Percentiles rank a stretch among this genome's conserved stretches.
These are phyloP conservation scores for Phytophthora megakarya DNA, from an alignment of 352 stramenopile genomes.

Conservation along the genomic window DNA sequence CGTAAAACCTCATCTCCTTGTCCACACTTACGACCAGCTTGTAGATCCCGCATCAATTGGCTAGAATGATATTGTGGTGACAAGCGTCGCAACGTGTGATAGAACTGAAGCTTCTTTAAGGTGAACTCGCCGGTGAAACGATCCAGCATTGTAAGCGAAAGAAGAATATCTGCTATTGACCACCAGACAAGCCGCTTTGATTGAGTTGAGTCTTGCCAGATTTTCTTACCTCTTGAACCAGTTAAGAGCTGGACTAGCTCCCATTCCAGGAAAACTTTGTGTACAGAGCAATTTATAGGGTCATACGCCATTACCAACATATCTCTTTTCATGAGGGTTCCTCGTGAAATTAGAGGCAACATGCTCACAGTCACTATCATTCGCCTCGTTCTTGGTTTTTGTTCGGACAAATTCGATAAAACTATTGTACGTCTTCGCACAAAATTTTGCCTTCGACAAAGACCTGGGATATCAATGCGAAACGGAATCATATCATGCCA, in stretches of 20 bases:
- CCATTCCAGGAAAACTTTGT: conserved; percentile 76
- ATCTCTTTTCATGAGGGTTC: conserved; percentile 15
- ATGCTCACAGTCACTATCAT: conserved; percentile 60
- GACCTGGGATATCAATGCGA: conserved; percentile 51
- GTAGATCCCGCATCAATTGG: conserved; percentile 65
- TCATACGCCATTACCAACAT: conserved; percentile 69
- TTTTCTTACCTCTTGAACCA: conserved; percentile 18
- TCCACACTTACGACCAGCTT: conserved; percentile 61
- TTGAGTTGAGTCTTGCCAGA: conserved; percentile 18
- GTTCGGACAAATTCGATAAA: conserved; percentile 33
- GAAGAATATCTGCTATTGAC: conserved; percentile 50
- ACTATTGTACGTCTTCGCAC: conserved; percentile 45
- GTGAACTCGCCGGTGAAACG: conserved; percentile 74
- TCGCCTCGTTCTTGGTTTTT: conserved; percentile 20
- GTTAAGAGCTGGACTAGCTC: conserved; percentile 65
- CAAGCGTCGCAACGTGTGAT: conserved; percentile 59
- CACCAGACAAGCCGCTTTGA: conserved; percentile 20
- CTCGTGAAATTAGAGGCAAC: conserved; percentile 24
- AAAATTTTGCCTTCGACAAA: conserved; percentile 46
- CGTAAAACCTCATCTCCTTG: conserved; percentile 74
- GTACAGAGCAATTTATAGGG: conserved; percentile 33
- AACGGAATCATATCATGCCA: conserved; percentile 35
- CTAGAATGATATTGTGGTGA: conserved; percentile 57
- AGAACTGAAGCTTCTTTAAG: conserved; percentile 71
- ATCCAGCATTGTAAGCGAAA: conserved; percentile 69